Conservation (phyloP, 2,329 filamentous ascomycete genomes). For the Cladophialophora immunda region DNA sequence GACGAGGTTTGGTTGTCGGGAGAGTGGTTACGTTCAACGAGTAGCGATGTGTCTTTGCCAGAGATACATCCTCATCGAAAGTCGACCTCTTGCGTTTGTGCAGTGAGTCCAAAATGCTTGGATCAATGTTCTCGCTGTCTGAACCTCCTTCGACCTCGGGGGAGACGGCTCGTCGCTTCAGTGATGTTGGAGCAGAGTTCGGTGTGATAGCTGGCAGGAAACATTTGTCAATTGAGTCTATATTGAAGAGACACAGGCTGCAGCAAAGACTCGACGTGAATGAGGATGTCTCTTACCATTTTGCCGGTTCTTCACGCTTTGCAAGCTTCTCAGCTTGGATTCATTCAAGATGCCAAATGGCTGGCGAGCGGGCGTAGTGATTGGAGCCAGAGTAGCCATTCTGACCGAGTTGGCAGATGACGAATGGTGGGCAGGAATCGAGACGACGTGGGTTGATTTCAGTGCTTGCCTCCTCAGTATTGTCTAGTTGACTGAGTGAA, state of each 20-base stretch:
- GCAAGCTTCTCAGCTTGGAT: slow-evolving; percentile 44
- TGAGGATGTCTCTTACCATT: slow-evolving; percentile 57
- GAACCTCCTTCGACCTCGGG: slow-evolving; percentile 54
- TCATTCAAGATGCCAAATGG: slow-evolving; percentile 46
- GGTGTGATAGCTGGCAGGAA: slow-evolving; percentile 37
- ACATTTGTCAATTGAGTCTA: slow-evolving; percentile 10
- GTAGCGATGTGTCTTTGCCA: slow-evolving; percentile 60
- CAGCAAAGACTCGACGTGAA: neutral
- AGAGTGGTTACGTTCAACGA: slow-evolving; percentile 48
- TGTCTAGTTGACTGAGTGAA: neutral
- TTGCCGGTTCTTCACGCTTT: slow-evolving; percentile 48
- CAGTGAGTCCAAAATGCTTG: slow-evolving; percentile 59
- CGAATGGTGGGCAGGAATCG: slow-evolving; percentile 2
- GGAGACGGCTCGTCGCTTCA: slow-evolving; percentile 58
- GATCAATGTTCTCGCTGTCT: slow-evolving; percentile 69
- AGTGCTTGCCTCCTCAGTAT: neutral
- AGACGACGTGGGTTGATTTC: neutral
- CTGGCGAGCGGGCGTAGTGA: slow-evolving; percentile 43
- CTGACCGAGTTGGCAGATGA: neutral
- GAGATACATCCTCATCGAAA: slow-evolving; percentile 43
- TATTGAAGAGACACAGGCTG: neutral
- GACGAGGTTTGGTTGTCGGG: slow-evolving; percentile 29
- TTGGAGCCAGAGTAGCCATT: slow-evolving; percentile 44
- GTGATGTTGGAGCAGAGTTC: slow-evolving; percentile 46
- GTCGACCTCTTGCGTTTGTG: slow-evolving; percentile 53